Conservation (phyloP, 78 protist genomes). For the Dictyostelium brefeldianum region DNA sequence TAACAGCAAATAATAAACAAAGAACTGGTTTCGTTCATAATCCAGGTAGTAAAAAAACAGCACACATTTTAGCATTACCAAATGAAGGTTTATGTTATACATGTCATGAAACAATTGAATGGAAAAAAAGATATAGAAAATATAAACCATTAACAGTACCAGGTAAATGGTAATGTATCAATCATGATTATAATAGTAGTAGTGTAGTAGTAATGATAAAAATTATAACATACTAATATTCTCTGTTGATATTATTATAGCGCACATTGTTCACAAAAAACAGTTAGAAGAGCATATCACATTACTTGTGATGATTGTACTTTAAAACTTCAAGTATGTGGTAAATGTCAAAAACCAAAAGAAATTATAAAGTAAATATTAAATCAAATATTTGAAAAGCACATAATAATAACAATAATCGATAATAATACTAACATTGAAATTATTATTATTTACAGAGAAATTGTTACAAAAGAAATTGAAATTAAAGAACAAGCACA, state of each 20-base stretch:
- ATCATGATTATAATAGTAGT: background rate
- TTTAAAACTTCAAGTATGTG: constrained; percentile 68
- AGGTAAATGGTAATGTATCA: constrained; percentile 76
- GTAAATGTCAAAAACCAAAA: constrained; percentile 83
- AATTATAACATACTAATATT: background rate
- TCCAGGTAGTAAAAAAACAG: constrained; percentile 82
- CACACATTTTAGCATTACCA: constrained; percentile 71
- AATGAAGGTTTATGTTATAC: constrained; percentile 87
- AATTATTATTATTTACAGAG: constrained; percentile 6
- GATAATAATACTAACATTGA: background rate
- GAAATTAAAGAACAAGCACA: constrained; percentile 55
- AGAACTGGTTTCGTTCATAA: constrained; percentile 88
- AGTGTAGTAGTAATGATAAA: no score
- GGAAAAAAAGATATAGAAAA: constrained; percentile 91
- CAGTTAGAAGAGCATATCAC: constrained; percentile 82
- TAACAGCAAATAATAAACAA: constrained; percentile 59
- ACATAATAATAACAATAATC: background rate
- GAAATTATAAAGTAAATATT: constrained; percentile 59
- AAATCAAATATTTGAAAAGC: background rate
- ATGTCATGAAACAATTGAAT: constrained; percentile 89
- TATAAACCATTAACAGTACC: constrained; percentile 91
- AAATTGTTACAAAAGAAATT: constrained; percentile 28
- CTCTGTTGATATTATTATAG: background rate
- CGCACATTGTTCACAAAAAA: constrained; percentile 35
- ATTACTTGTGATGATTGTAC: constrained; percentile 82